Conservation (phyloP, 2,329 filamentous ascomycete species). For the Dactylella cylindrospora region DNA sequence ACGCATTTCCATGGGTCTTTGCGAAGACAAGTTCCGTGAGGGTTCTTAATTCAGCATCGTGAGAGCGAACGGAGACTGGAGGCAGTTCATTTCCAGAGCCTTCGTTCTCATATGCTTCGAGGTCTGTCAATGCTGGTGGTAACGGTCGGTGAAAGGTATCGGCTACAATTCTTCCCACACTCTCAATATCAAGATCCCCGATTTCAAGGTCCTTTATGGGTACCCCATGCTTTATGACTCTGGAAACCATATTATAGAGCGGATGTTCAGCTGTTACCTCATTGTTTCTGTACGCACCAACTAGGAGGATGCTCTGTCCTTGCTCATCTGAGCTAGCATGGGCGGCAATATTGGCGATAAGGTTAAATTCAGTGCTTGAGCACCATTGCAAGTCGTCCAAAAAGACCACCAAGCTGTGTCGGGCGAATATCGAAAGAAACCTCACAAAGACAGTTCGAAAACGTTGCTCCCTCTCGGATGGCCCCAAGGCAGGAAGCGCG, state of each 20-base stretch:
- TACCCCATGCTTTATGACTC: slow-evolving; percentile 45
- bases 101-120: slow-evolving; percentile 25
- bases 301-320: slow-evolving; percentile 47
- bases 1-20: slow-evolving; percentile 49
- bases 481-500: slow-evolving; percentile 46
- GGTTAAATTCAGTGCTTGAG: slow-evolving; percentile 46
- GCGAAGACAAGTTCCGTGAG: slow-evolving; percentile 48
- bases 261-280: slow-evolving; percentile 48
- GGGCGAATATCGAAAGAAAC: slow-evolving; percentile 45
- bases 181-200: slow-evolving; percentile 47
- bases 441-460: slow-evolving; percentile 46
- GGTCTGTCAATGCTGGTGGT: slow-evolving; percentile 17
- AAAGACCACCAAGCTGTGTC: slow-evolving; percentile 48
- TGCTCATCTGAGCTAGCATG: slow-evolving; percentile 46
- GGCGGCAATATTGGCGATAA: slow-evolving; percentile 47
- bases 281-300: slow-evolving; percentile 48
- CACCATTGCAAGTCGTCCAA: slow-evolving; percentile 49
- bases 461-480: slow-evolving; percentile 47
- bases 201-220: slow-evolving; percentile 46
- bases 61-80: slow-evolving; percentile 6
- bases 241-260: slow-evolving; percentile 46
- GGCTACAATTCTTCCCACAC: slow-evolving; percentile 48
- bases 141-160: slow-evolving; percentile 47
- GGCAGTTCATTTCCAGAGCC: neutral
- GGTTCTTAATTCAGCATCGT: slow-evolving; percentile 48